Evolutionary conservation across 768 basidiomycete genomes (phyloP).

Genomic region (Pleurotus eryngii): DNA sequence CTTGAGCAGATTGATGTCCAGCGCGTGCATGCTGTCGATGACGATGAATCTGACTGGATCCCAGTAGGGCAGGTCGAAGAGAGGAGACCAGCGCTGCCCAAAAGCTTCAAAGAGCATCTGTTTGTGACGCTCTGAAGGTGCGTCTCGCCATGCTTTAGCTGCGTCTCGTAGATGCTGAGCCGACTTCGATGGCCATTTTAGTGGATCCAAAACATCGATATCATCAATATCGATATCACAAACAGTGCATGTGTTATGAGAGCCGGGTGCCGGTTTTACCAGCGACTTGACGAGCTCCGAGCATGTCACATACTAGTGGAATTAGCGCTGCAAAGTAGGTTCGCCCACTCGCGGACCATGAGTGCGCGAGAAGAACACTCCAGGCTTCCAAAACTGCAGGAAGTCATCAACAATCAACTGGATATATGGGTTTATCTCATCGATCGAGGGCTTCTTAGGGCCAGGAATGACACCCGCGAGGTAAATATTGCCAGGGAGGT

Average conservation of each 20-base stretch:
- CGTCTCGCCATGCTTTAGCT: constrained; percentile 17
- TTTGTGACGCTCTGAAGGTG: constrained; percentile 12
- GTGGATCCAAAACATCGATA: constrained; percentile 14
- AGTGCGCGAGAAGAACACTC: neutral
- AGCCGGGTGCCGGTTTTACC: constrained; percentile 16
- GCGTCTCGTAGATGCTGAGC: constrained; percentile 12
- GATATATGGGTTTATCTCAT: neutral
- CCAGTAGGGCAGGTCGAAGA: constrained; percentile 37
- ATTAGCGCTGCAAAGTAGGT: too few species aligned
- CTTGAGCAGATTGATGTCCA: constrained; percentile 29
- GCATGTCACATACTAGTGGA: constrained; percentile 21
- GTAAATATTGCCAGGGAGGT: neutral
- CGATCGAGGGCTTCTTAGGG: neutral
- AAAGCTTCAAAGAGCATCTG: constrained; percentile 12
- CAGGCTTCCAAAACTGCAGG: neutral
- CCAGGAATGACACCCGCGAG: constrained; percentile 3
- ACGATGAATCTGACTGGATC: constrained; percentile 25
- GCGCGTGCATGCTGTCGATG: constrained; percentile 40
- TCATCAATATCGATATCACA: constrained; percentile 16
- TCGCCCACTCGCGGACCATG: neutral
- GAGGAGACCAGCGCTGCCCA: constrained; percentile 21
- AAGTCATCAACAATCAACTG: neutral
- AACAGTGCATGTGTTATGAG: constrained; percentile 18
- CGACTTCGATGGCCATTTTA: constrained; percentile 18
- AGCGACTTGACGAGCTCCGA: constrained; percentile 22